These are phyloP conservation scores for Fusarium sp. DNA, from an alignment of 2,329 filamentous ascomycete species.

Conservation along the genomic window DNA sequence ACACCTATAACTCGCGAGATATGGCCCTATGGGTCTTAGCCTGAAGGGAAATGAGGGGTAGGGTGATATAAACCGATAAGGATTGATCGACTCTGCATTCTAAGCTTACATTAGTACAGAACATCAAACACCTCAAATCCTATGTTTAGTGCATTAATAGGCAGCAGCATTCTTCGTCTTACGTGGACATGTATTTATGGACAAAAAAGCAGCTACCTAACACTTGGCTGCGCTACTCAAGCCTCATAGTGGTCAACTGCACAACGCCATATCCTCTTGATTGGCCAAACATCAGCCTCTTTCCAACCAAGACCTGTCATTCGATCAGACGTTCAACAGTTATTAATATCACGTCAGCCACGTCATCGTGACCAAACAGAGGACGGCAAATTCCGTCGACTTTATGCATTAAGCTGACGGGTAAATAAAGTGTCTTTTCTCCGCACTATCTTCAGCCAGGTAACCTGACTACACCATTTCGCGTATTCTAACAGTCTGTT, in stretches of 20 bases:
- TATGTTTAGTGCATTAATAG: not conserved
- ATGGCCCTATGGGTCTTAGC: too few species aligned
- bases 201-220: not conserved
- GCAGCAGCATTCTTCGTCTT: not conserved
- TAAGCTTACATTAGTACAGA: too few species aligned
- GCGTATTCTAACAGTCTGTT: not conserved
- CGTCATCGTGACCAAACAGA: conserved; percentile 17
- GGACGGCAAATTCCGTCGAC: not conserved
- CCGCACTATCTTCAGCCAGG: not conserved
- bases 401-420: not conserved
- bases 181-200: not conserved
- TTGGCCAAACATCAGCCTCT: not conserved
- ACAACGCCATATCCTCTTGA: not conserved
- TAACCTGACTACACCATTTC: not conserved
- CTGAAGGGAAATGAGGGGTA: not conserved
- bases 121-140: too few species aligned
- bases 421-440: not conserved
- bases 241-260: not conserved
- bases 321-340: not conserved
- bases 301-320: not conserved
- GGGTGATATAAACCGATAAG: too few species aligned
- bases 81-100: not conserved
- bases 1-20: too few species aligned
- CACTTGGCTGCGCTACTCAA: not conserved
- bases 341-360: not conserved